Percentiles rank a stretch among this genome's conserved stretches.
Evolutionary conservation across 2,329 filamentous ascomycete species (phyloP).

Genomic region (Penicillium hesseltinei): DNA sequence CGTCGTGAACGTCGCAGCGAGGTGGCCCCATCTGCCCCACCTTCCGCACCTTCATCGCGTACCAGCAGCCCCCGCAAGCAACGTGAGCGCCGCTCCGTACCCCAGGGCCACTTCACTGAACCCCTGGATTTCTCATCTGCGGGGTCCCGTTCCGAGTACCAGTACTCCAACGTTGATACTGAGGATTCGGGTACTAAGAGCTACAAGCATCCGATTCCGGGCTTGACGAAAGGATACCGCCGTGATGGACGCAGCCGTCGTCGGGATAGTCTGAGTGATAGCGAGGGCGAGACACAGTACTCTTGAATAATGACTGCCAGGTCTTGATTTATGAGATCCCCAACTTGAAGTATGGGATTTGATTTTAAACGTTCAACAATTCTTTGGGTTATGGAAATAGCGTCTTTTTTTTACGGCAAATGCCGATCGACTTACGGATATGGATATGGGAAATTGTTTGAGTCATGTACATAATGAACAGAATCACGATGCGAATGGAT

Average conservation of each 20-base stretch:
- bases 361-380: constrained; percentile 1
- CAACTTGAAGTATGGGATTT: not conserved
- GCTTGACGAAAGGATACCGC: constrained; percentile 48
- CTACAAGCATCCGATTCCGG: constrained; percentile 59
- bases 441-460: constrained; percentile 8
- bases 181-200: constrained; percentile 52
- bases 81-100: constrained; percentile 32
- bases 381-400: constrained; percentile 5
- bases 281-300: constrained; percentile 43
- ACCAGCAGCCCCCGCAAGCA: constrained; percentile 40
- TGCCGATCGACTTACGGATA: constrained; percentile 5
- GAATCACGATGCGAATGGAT: constrained; percentile 2
- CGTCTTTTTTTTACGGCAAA: not conserved
- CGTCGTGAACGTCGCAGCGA: constrained; percentile 31
- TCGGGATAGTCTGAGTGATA: constrained; percentile 56
- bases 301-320: constrained; percentile 14
- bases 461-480: constrained; percentile 12
- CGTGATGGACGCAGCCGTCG: constrained; percentile 42
- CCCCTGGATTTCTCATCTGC: constrained; percentile 45
- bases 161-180: constrained; percentile 42
- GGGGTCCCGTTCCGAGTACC: constrained; percentile 39
- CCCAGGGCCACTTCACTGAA: constrained; percentile 42
- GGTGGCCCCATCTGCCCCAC: constrained; percentile 14
- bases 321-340: not conserved
- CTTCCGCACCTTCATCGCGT: constrained; percentile 29